phyloP scores from a whole-genome alignment of 805 yeast species.

The Phaffomyces opuntiae region DNA sequence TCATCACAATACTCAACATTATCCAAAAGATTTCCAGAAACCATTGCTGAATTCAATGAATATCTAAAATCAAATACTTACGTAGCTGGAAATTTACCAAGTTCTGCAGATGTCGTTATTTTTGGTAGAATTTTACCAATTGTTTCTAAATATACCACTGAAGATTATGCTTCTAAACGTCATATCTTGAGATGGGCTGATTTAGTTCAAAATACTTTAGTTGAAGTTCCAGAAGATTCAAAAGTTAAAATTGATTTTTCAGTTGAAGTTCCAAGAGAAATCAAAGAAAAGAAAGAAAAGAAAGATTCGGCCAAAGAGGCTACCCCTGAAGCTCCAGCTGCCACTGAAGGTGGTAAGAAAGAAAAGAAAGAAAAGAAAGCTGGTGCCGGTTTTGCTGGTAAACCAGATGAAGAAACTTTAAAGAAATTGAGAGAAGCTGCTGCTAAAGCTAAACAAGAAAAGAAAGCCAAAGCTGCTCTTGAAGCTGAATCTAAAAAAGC shows the following conservation, averaged over 20 bases:
- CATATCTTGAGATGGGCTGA: slow-evolving; percentile 93
- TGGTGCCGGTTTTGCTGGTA: slow-evolving; percentile 24
- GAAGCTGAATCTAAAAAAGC: slow-evolving; percentile 43
- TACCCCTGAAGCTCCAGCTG: slow-evolving; percentile 12
- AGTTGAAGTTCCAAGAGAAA: slow-evolving; percentile 66
- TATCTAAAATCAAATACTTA: slow-evolving; percentile 64
- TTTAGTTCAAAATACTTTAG: slow-evolving; percentile 64
- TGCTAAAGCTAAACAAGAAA: slow-evolving; percentile 57
- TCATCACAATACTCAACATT: slow-evolving; percentile 75
- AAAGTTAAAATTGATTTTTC: slow-evolving; percentile 51
- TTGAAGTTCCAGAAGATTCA: slow-evolving; percentile 46
- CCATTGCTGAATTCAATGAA: slow-evolving; percentile 56
- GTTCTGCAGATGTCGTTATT: slow-evolving; percentile 64
- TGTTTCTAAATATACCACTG: slow-evolving; percentile 47
- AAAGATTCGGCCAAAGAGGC: slow-evolving; percentile 25
- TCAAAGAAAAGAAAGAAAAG: slow-evolving; percentile 52
- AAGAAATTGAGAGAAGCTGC: slow-evolving; percentile 45
- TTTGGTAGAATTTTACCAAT: slow-evolving; percentile 61
- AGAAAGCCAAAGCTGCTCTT: slow-evolving; percentile 40
- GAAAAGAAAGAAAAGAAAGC: slow-evolving; percentile 33
- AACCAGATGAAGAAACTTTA: slow-evolving; percentile 42
- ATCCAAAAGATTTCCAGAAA: slow-evolving; percentile 51
- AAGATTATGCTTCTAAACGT: slow-evolving; percentile 56
- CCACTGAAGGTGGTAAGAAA: slow-evolving; percentile 27
- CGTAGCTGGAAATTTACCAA: slow-evolving; percentile 57